Percentiles rank a stretch among this genome's conserved stretches.
These are phyloP conservation scores for Penicillium macrosclerotiorum DNA, from an alignment of 495 filamentous ascomycete genomes.

Conservation along the genomic window DNA sequence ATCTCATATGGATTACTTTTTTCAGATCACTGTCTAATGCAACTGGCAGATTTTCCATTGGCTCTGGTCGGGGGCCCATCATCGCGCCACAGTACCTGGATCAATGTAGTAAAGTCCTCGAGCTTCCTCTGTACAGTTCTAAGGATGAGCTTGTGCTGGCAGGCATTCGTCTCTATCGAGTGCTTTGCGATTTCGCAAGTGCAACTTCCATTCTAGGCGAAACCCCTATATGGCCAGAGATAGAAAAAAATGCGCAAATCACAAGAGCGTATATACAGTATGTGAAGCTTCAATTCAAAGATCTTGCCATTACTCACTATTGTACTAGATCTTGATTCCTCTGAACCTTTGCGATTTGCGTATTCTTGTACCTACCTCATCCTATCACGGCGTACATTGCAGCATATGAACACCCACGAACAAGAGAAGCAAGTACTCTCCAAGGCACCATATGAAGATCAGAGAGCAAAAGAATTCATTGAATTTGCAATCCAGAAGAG, in stretches of 20 bases:
- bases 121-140: slow-evolving; percentile 12
- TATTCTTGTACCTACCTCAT: slow-evolving; percentile 19
- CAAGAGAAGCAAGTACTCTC: too few relatives aligned
- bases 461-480: not conserved
- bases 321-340: slow-evolving; percentile 18
- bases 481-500: slow-evolving; percentile 9
- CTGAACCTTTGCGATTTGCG: slow-evolving; percentile 17
- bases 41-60: slow-evolving; percentile 11
- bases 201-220: slow-evolving; percentile 8
- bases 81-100: slow-evolving; percentile 16
- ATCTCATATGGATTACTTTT: too few relatives aligned
- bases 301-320: too few relatives aligned
- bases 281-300: not conserved
- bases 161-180: slow-evolving; percentile 12
- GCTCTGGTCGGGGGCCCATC: slow-evolving; percentile 16
- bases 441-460: not conserved
- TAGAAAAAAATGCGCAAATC: slow-evolving; percentile 10
- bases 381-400: slow-evolving; percentile 13
- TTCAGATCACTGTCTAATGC: not conserved
- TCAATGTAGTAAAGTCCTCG: slow-evolving; percentile 14
- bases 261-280: slow-evolving; percentile 17
- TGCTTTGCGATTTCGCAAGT: slow-evolving; percentile 12
- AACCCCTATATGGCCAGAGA: slow-evolving; percentile 9
- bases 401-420: slow-evolving; percentile 11
- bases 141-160: slow-evolving; percentile 16